Conservation (phyloP, 208 protist species). For the Leishmania tarentolae region DNA sequence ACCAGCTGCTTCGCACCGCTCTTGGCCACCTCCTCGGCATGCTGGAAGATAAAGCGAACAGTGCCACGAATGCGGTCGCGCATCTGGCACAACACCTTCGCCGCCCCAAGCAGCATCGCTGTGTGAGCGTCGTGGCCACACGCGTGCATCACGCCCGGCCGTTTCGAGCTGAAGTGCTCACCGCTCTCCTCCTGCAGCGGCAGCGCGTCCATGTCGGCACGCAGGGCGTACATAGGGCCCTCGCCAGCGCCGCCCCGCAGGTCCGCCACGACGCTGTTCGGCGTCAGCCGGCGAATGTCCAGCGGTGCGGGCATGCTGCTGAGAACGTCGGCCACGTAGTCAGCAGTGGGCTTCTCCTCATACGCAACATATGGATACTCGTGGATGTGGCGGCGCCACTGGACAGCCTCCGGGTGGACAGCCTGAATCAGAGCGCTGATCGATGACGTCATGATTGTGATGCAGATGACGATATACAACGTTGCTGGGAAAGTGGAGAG, state of each 20-base stretch:
- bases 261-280: slow-evolving; percentile 65
- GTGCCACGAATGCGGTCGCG: slow-evolving; percentile 55
- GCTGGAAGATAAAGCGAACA: slow-evolving; percentile 85
- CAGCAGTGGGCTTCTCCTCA: slow-evolving; percentile 71
- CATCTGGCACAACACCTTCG: slow-evolving; percentile 58
- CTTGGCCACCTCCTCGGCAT: slow-evolving; percentile 68
- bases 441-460: slow-evolving; percentile 14
- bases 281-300: slow-evolving; percentile 50
- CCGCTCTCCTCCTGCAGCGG: slow-evolving; percentile 67
- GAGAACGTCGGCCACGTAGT: slow-evolving; percentile 67
- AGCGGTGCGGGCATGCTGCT: slow-evolving; percentile 48
- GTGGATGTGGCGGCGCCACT: slow-evolving; percentile 84
- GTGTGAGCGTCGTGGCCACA: slow-evolving; percentile 76
- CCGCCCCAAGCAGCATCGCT: slow-evolving; percentile 69
- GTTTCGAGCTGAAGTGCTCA: slow-evolving; percentile 60
- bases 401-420: slow-evolving; percentile 50
- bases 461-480: not conserved
- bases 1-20: slow-evolving; percentile 71
- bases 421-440: slow-evolving; percentile 28
- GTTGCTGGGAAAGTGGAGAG: not conserved
- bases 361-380: slow-evolving; percentile 57
- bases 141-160: slow-evolving; percentile 68
- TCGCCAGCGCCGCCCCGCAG: slow-evolving; percentile 57
- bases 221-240: slow-evolving; percentile 59
- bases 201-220: slow-evolving; percentile 74